Base-by-base conservation (phyloP, 108 stramenopile genomes). In the Nitzschia sp. region DNA sequence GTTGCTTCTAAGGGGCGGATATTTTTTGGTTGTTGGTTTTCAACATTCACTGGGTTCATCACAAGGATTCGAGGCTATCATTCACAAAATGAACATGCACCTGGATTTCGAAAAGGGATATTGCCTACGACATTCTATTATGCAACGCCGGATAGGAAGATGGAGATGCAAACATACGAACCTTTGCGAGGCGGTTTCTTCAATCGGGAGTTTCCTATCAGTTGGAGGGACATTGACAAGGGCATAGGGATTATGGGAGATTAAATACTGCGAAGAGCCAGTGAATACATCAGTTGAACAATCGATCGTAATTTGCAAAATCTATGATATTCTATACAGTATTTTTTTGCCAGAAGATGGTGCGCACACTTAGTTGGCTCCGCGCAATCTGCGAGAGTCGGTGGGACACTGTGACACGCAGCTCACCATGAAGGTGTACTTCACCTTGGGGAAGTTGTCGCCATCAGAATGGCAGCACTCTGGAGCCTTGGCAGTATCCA, bases 51-150 rank as follows among this genome's bases (percentile, higher is more conserved):
- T 10, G 88, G 83, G 3, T 88, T 76, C 67, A 89, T 90, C 53
- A 81, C 69, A 21, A 75, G 93, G 8, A 42, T 91, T 41, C 72
- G 90, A 43, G 90, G 87, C 0, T 91, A 91, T 58, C 83, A 87
- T 51, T 80, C 83, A n/a, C 56, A 80, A 39, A 63, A 63, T 8
- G 43, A 57, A 2, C 75, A 83, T 41, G 44, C 82, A 26, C 57
- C 66, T 19, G 83, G 83, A 15, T 72, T 76, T 59, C 37, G 73
- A 48, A 73, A 84, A 21, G 87, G 87, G 8, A 8, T 63, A 10
- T 51, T 89, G 14, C 70, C 80, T 8, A 63, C 53, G n/a, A 55
- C 69, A 24, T 87, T 71, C 61, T 90, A 85, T 46, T 89, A 83
- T 59, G 73, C 85, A 8, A 65, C 71, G 53, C 22, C 46, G 20